Evolutionary conservation across 2,329 filamentous ascomycete genomes (phyloP).

Genomic region (Cercospora sp.): DNA sequence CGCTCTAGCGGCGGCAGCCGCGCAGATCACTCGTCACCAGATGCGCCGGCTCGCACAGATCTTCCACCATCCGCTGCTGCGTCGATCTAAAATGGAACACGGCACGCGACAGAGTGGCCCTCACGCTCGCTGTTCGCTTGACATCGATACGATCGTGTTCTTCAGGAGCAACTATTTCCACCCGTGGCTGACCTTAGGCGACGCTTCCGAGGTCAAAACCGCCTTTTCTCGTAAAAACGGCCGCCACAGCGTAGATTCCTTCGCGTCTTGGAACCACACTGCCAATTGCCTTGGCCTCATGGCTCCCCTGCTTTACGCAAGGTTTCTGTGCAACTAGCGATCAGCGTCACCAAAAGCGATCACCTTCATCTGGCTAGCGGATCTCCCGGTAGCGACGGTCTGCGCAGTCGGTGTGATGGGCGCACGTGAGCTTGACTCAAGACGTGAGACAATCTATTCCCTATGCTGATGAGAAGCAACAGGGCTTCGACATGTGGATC

Average conservation of each 20-base stretch:
- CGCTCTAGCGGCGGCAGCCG: slow-evolving; percentile 14
- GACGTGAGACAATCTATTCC: background rate
- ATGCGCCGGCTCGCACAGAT: background rate
- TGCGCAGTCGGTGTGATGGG: background rate
- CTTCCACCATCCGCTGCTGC: slow-evolving; percentile 6
- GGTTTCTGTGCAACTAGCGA: slow-evolving; percentile 14
- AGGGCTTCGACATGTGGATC: background rate
- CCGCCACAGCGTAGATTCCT: background rate
- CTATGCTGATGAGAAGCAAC: background rate
- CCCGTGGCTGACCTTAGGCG: background rate
- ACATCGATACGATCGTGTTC: background rate
- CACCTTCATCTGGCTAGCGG: slow-evolving; percentile 16
- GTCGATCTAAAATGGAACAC: slow-evolving; percentile 7
- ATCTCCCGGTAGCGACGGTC: slow-evolving; percentile 9
- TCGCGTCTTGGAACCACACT: slow-evolving; percentile 8
- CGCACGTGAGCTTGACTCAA: slow-evolving; percentile 1
- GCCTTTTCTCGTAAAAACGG: background rate
- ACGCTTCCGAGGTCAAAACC: background rate
- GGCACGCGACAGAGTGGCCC: background rate
- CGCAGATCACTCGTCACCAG: slow-evolving; percentile 19
- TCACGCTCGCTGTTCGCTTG: background rate
- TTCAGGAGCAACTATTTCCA: background rate
- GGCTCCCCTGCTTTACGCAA: slow-evolving; percentile 15
- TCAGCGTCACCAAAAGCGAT: slow-evolving; percentile 15
- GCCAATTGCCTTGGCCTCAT: slow-evolving; percentile 17